Conservation (phyloP, 331 rosid genomes). For the Pyracantha coccinea region DNA sequence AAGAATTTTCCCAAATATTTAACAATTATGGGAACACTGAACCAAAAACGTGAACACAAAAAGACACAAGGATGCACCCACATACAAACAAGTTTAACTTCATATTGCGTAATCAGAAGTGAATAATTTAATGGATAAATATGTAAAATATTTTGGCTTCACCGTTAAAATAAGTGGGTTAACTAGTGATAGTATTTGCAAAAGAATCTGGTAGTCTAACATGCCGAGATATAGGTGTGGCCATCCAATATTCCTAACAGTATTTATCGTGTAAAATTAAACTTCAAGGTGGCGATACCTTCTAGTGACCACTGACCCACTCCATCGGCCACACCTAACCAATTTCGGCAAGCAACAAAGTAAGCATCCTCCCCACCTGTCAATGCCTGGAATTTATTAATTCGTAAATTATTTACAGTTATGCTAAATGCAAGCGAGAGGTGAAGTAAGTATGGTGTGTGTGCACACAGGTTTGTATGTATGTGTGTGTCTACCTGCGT, state of each 20-base stretch:
- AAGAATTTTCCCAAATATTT: no score
- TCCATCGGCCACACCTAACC: conserved; percentile 85
- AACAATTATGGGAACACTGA: neutral
- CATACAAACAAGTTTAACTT: neutral
- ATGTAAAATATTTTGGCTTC: neutral
- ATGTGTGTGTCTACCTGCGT: neutral
- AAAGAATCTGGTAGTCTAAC: no score
- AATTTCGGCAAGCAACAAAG: conserved; percentile 45
- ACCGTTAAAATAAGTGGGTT: no score
- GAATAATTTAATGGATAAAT: neutral
- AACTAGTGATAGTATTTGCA: no score
- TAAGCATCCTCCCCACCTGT: conserved; percentile 65
- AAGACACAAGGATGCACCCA: neutral
- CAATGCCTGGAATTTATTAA: conserved; percentile 62
- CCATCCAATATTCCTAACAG: no score
- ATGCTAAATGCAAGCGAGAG: conserved; percentile 2
- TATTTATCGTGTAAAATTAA: neutral
- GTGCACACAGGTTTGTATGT: neutral
- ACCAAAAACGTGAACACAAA: neutral
- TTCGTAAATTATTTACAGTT: conserved; percentile 30
- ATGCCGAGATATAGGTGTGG: no score
- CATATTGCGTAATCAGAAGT: neutral
- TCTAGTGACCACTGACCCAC: conserved; percentile 66
- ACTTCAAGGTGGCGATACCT: conserved; percentile 34
- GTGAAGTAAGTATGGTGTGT: neutral